Evolutionary conservation across 345 rosid species (phyloP).

Genomic region (Brassica rapa): DNA sequence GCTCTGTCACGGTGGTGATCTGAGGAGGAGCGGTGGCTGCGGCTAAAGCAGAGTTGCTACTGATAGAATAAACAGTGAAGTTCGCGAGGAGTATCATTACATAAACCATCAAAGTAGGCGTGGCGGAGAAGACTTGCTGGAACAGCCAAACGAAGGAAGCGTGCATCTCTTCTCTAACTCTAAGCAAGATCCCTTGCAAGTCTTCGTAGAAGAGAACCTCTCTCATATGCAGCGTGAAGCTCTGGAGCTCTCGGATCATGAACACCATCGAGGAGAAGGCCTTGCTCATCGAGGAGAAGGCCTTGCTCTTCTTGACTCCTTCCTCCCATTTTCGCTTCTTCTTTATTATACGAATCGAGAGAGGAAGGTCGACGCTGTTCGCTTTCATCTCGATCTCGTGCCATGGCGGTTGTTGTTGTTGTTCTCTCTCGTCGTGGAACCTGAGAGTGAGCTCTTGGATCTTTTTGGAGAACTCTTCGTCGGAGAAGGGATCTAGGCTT

Average conservation of each 20-base stretch:
- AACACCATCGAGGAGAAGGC: constrained; percentile 98
- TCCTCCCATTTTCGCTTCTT: constrained; percentile 73
- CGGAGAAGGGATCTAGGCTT: constrained; percentile 58
- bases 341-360: constrained; percentile 76
- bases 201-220: constrained; percentile 68
- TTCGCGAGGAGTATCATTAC: constrained; percentile 91
- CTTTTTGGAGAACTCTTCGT: constrained; percentile 70
- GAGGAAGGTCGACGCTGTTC: constrained; percentile 76
- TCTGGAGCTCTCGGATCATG: constrained; percentile 78
- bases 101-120: constrained; percentile 89
- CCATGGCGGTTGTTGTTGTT: not conserved
- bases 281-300: constrained; percentile 52
- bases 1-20: constrained; percentile 25
- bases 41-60: constrained; percentile 54
- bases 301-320: constrained; percentile 64
- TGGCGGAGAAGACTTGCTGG: constrained; percentile 85
- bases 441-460: constrained; percentile 59
- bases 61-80: constrained; percentile 76
- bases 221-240: constrained; percentile 75
- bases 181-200: constrained; percentile 60
- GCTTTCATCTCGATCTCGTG: constrained; percentile 78
- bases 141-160: constrained; percentile 94
- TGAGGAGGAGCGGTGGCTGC: constrained; percentile 2
- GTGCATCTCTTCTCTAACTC: constrained; percentile 80
- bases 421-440: constrained; percentile 39